Conservation (phyloP, 2,329 filamentous ascomycete species). For the Colletotrichum plurivorum region DNA sequence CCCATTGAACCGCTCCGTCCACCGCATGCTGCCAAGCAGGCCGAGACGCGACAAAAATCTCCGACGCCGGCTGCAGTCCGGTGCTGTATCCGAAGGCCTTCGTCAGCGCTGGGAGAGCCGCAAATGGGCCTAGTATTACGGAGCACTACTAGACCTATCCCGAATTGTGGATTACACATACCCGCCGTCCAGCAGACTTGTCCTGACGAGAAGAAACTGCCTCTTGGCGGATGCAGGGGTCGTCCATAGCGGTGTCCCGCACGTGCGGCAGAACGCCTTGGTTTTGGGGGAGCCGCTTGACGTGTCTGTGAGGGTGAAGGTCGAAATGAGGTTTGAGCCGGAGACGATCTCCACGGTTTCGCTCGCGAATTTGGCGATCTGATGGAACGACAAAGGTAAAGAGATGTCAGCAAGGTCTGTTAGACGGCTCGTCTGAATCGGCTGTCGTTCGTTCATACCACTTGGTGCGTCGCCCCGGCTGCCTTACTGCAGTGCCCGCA, state of each 20-base stretch:
- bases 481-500: slow-evolving; percentile 41
- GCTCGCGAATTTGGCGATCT: slow-evolving; percentile 48
- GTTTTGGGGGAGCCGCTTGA: slow-evolving; percentile 45
- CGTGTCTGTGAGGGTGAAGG: slow-evolving; percentile 44
- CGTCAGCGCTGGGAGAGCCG: slow-evolving; percentile 29
- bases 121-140: not conserved
- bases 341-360: slow-evolving; percentile 39
- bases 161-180: slow-evolving; percentile 35
- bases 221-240: slow-evolving; percentile 45
- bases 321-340: slow-evolving; percentile 15
- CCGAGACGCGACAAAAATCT: slow-evolving; percentile 48
- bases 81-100: slow-evolving; percentile 38
- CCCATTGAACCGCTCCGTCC: slow-evolving; percentile 45
- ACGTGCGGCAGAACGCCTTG: slow-evolving; percentile 46
- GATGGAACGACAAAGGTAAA: no score
- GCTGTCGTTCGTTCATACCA: slow-evolving; percentile 21
- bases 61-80: slow-evolving; percentile 34
- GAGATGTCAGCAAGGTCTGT: no score
- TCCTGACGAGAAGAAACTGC: slow-evolving; percentile 44
- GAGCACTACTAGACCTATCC: not conserved
- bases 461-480: slow-evolving; percentile 35
- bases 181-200: slow-evolving; percentile 44
- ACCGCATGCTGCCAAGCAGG: slow-evolving; percentile 45
- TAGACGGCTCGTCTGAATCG: no score
- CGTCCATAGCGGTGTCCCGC: slow-evolving; percentile 48